Conservation (phyloP, 169 alveolate genomes). For the Eimeria tenella region DNA sequence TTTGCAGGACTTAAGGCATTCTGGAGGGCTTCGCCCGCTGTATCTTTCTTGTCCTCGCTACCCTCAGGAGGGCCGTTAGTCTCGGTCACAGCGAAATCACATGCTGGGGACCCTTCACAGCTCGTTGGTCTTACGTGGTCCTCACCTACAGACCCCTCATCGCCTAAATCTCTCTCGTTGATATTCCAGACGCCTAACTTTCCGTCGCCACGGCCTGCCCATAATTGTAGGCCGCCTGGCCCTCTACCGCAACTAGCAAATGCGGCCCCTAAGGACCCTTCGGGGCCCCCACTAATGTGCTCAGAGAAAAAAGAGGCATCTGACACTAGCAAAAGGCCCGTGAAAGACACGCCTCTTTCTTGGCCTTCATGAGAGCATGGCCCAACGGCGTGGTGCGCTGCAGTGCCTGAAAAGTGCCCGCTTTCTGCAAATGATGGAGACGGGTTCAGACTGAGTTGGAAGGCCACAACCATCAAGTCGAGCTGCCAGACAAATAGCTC, state of each 20-base stretch:
- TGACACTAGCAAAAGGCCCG: slow-evolving; percentile 35
- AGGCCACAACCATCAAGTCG: slow-evolving; percentile 69
- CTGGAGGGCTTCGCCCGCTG: background rate
- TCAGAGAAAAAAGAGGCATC: background rate
- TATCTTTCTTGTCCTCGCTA: background rate
- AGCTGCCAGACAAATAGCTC: slow-evolving; percentile 78
- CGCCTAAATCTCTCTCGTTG: slow-evolving; percentile 54
- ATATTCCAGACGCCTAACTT: slow-evolving; percentile 65
- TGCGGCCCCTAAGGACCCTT: background rate
- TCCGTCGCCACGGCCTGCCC: slow-evolving; percentile 75
- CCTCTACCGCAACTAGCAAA: background rate
- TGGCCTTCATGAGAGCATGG: slow-evolving; percentile 17
- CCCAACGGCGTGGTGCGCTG: background rate
- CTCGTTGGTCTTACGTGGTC: background rate
- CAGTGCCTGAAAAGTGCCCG: slow-evolving; percentile 3
- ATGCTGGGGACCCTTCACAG: background rate
- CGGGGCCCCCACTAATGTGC: background rate
- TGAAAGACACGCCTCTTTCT: slow-evolving; percentile 56
- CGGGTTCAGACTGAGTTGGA: slow-evolving; percentile 61
- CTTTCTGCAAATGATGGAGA: slow-evolving; percentile 27
- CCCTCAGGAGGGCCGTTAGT: background rate
- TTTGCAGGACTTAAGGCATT: background rate
- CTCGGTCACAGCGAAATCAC: background rate
- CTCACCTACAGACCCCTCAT: slow-evolving; percentile 43
- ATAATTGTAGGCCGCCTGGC: slow-evolving; percentile 37